These are phyloP conservation scores for Craspedostauros australis DNA, from an alignment of 108 stramenopile species.

Conservation along the genomic window DNA sequence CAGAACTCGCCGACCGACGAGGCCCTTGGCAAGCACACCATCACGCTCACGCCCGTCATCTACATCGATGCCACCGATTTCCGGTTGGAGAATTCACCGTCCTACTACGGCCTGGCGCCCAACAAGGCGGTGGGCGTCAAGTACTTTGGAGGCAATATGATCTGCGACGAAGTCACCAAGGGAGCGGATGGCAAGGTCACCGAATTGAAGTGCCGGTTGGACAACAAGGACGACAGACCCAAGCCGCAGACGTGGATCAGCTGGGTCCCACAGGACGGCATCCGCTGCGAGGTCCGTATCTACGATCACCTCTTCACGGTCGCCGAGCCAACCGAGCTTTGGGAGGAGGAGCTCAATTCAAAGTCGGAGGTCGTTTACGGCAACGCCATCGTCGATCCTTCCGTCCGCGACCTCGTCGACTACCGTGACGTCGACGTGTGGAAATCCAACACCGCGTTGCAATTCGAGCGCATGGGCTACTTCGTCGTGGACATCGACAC, in stretches of 20 bases:
- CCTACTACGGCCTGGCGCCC: slow-evolving; percentile 91
- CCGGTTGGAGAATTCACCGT: slow-evolving; percentile 62
- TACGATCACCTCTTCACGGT: slow-evolving; percentile 91
- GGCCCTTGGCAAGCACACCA: slow-evolving; percentile 67
- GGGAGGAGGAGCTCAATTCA: slow-evolving; percentile 92
- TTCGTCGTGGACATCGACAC: slow-evolving; percentile 94
- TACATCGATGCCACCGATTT: slow-evolving; percentile 93
- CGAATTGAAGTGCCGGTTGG: slow-evolving; percentile 61
- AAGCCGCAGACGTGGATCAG: slow-evolving; percentile 79
- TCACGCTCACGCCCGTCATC: slow-evolving; percentile 70
- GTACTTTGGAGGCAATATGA: slow-evolving; percentile 78
- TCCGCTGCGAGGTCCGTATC: slow-evolving; percentile 77
- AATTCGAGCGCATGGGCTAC: slow-evolving; percentile 96
- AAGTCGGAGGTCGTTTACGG: slow-evolving; percentile 71
- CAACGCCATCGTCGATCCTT: slow-evolving; percentile 74
- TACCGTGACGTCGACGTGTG: slow-evolving; percentile 46
- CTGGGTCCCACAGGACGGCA: slow-evolving; percentile 68
- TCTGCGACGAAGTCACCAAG: slow-evolving; percentile 55
- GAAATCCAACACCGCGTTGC: slow-evolving; percentile 71
- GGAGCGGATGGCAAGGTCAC: slow-evolving; percentile 38
- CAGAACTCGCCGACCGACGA: slow-evolving; percentile 85
- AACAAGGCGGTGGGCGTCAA: slow-evolving; percentile 91
- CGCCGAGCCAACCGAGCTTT: slow-evolving; percentile 77
- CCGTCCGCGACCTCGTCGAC: slow-evolving; percentile 53
- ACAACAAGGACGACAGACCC: slow-evolving; percentile 42